phyloP scores from a whole-genome alignment of 2,329 filamentous ascomycete genomes.

The Cryphonectria nitschkei region DNA sequence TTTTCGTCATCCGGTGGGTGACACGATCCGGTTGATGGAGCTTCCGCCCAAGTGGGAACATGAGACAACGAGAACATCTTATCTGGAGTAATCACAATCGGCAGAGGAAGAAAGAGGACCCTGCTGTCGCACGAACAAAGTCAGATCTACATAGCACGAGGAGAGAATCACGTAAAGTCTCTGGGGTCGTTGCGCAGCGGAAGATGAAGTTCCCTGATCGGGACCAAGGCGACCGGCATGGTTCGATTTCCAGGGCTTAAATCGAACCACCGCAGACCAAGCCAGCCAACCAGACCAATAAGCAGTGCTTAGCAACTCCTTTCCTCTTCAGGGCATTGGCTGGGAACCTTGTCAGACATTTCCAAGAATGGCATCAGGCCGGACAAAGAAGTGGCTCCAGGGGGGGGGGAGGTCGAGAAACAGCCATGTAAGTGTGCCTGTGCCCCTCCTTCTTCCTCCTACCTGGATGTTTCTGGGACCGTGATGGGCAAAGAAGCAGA shows the following conservation, averaged over 20 bases:
- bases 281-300: conserved; percentile 13
- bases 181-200: conserved; percentile 17
- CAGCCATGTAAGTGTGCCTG: background rate
- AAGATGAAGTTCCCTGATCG: conserved; percentile 15
- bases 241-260: conserved; percentile 21
- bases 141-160: conserved; percentile 11
- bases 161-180: background rate
- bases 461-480: background rate
- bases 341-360: background rate
- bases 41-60: background rate
- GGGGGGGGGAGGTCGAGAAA: conserved; percentile 15
- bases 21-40: conserved; percentile 13
- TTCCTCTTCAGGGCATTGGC: conserved; percentile 17
- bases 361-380: conserved; percentile 12
- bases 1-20: conserved; percentile 6
- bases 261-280: conserved; percentile 14
- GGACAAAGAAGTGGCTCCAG: conserved; percentile 4
- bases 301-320: background rate
- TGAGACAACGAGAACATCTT: background rate
- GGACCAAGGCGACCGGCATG: conserved; percentile 16
- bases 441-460: background rate
- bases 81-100: background rate
- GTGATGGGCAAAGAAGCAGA: background rate
- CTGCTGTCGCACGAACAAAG: background rate
- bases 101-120: background rate